phyloP scores from a whole-genome alignment of 2,329 filamentous ascomycete genomes.

The Parastagonospora avenae region DNA sequence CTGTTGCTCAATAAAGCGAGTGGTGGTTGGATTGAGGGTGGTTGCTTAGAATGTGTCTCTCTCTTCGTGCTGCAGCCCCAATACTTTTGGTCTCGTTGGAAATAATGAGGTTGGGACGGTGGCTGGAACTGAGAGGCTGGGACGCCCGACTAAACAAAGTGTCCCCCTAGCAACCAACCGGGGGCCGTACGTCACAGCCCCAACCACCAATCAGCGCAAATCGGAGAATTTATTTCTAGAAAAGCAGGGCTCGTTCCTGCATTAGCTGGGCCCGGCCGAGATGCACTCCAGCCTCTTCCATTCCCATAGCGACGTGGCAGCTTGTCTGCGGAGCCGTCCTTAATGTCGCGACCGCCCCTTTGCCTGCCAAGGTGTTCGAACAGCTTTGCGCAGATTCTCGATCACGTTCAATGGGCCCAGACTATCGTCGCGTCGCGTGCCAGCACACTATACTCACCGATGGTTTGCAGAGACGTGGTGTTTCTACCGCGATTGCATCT shows the following conservation, averaged over 20 bases:
- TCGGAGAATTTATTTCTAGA: constrained; percentile 13
- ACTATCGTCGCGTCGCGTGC: too few relatives aligned
- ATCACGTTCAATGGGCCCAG: neutral
- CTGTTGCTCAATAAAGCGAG: constrained; percentile 21
- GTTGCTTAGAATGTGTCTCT: constrained; percentile 42
- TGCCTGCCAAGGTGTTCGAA: neutral
- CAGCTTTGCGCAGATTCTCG: neutral
- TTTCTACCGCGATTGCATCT: too few relatives aligned
- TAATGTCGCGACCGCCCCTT: constrained; percentile 14
- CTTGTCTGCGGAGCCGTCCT: constrained; percentile 15
- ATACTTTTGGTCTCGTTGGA: constrained; percentile 40
- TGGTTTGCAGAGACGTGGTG: too few relatives aligned
- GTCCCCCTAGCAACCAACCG: constrained; percentile 22
- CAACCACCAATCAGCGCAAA: constrained; percentile 25
- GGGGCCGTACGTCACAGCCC: constrained; percentile 25
- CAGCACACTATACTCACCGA: too few relatives aligned
- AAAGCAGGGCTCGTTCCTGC: constrained; percentile 26
- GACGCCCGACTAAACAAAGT: constrained; percentile 18
- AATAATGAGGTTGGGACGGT: constrained; percentile 42
- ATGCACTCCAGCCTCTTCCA: constrained; percentile 32
- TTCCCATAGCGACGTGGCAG: constrained; percentile 32
- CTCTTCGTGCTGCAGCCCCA: constrained; percentile 32
- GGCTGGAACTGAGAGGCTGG: constrained; percentile 39
- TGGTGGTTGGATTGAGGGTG: constrained; percentile 28
- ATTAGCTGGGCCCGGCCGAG: constrained; percentile 17